These are phyloP conservation scores for Sanghuangporus sanghuang DNA, from an alignment of 1,284 basidiomycete genomes.

Conservation along the genomic window DNA sequence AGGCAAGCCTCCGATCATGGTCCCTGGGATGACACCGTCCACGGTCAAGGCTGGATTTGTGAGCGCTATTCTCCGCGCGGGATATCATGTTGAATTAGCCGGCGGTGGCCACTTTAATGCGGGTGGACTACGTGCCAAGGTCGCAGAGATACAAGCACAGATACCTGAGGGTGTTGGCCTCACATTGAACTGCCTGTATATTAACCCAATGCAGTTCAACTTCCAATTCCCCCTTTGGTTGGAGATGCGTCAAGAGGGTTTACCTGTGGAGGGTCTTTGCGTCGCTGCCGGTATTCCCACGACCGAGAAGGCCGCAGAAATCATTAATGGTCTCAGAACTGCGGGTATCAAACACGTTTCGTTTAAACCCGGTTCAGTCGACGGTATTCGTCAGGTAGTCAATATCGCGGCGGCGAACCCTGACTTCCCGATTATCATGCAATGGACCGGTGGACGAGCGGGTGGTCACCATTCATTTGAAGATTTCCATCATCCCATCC, in stretches of 20 bases:
- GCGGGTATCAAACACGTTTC: constrained; percentile 93
- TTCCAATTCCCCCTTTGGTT: constrained; percentile 99
- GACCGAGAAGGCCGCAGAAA: constrained; percentile 91
- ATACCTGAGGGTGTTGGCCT: constrained; percentile 86
- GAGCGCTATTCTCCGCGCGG: constrained; percentile 86
- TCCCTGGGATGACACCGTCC: constrained; percentile 96
- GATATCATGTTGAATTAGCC: constrained; percentile 94
- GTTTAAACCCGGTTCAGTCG: constrained; percentile 97
- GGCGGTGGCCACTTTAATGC: constrained; percentile 97
- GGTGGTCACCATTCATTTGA: constrained; percentile 98
- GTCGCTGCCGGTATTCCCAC: constrained; percentile 94
- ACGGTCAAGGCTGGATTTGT: constrained; percentile 94
- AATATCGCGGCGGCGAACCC: constrained; percentile 94
- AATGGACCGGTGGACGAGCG: constrained; percentile 99
- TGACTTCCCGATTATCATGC: constrained; percentile 96
- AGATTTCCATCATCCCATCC: constrained; percentile 96
- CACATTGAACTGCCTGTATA: constrained; percentile 94
- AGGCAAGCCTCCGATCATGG: constrained; percentile 97
- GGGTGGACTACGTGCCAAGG: constrained; percentile 81
- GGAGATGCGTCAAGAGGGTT: constrained; percentile 92
- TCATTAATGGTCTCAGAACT: constrained; percentile 71
- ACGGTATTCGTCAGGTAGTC: constrained; percentile 95
- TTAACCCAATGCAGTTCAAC: constrained; percentile 95
- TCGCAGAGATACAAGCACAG: constrained; percentile 81
- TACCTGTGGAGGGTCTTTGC: constrained; percentile 96